Evolutionary conservation across 1,284 basidiomycete species (phyloP), one percentile per base, ranked within the genome.

Genomic region (Marasmius fiardii): DNA sequence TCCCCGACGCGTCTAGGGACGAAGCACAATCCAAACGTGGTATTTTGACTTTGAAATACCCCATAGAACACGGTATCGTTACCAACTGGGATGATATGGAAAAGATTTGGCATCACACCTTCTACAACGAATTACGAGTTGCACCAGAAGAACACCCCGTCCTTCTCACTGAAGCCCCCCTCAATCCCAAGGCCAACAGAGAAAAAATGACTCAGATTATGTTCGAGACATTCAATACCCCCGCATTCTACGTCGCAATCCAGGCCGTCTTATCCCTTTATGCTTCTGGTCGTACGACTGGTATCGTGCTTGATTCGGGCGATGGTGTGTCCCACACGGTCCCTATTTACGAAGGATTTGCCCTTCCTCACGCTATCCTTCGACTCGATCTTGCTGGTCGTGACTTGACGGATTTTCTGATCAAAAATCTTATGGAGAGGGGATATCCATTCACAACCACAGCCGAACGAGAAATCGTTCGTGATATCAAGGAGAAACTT

Each of bases 401-500:
- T 77, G 95, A 98, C 75, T 78, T 98, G 68, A 97, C 95, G 65
- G 90, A 95, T 65, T 91, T 86, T 79, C 79, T 98, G 64, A 86
- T 93, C 81, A 96, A 95, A 83, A 92, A 93, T 73, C 75, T 97
- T 68, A 91, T 85, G 75, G 95, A 97, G 81, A 88, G 95, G 67
- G 95, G 95, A 33, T 96, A 98, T 79, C 83, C 87, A 57, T 96
- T 97, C 87, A 94, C 91, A 68, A 97, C 90, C 65, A 90, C 92
- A 20, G 93, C 93, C 59, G 93, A 95, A 80, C 87, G 90, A 70
- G 94, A 96, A 86, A 94, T 97, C 61, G 95, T 97, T 68, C 86
- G 95, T 68, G 95, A 97, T 75, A 95, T 97, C 83, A 97, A 97
- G 84, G 95, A 97, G 84, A 96, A 95, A 81, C 86, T 97, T 51